Evolutionary conservation across 352 stramenopile species (phyloP).

Genomic region (Pythium aristosporum): DNA sequence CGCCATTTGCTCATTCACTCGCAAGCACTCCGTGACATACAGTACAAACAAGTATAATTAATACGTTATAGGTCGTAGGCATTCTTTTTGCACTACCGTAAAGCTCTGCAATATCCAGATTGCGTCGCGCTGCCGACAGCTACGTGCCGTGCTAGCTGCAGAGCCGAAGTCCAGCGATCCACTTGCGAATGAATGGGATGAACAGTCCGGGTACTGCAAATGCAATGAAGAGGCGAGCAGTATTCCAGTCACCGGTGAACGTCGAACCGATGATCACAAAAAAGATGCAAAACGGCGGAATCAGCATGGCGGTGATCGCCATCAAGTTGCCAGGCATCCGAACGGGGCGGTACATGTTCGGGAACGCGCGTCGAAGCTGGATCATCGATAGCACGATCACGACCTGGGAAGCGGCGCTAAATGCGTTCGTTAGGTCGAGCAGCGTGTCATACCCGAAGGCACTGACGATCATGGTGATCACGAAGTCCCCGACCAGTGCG

Average conservation of each 20-base stretch:
- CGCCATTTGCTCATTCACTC: no score
- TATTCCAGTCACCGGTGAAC: conserved; percentile 1
- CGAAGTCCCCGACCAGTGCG: conserved; percentile 6
- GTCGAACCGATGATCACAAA: conserved; percentile 2
- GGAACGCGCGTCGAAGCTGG: conserved; percentile 54
- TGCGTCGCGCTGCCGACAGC: no score
- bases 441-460: conserved; percentile 41
- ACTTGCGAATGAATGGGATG: no score
- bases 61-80: no score
- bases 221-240: background rate
- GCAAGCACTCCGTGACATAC: no score
- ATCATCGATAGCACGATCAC: conserved; percentile 82
- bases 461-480: conserved; percentile 19
- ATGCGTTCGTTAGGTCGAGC: conserved; percentile 73
- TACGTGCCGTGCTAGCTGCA: no score
- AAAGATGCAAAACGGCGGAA: background rate
- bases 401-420: conserved; percentile 63
- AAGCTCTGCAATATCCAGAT: no score
- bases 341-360: conserved; percentile 38
- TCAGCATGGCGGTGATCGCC: background rate
- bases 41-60: no score
- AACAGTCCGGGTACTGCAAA: no score
- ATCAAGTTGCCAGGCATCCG: conserved; percentile 13
- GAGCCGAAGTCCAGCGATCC: no score
- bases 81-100: no score